These are phyloP conservation scores for Leishmania aethiopica DNA, from an alignment of 208 protist species.

Conservation along the genomic window DNA sequence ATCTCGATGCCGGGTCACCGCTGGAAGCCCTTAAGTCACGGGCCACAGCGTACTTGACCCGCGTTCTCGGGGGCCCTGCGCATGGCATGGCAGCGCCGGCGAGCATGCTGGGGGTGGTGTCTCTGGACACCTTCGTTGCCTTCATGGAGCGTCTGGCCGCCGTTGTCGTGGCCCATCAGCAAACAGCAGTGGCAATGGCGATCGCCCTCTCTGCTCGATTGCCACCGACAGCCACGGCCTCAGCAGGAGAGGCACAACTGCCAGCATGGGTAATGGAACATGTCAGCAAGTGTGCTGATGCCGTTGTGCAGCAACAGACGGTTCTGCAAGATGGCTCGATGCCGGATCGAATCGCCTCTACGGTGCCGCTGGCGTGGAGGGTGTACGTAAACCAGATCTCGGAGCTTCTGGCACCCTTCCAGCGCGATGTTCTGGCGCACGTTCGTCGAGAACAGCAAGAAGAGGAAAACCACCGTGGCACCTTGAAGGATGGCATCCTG, in stretches of 20 bases:
- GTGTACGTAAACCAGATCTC: background rate
- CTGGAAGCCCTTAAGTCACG: slow-evolving; percentile 14
- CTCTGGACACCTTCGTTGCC: slow-evolving; percentile 16
- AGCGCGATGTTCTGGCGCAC: background rate
- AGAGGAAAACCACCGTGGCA: background rate
- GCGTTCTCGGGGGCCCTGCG: background rate
- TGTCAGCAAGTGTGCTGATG: slow-evolving; percentile 1
- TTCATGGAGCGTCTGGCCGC: slow-evolving; percentile 20
- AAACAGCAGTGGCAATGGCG: slow-evolving; percentile 18
- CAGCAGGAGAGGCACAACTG: background rate
- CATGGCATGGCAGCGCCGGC: background rate
- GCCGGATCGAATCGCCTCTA: background rate
- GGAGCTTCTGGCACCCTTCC: slow-evolving; percentile 13
- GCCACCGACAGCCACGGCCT: background rate
- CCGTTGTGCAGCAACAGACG: background rate
- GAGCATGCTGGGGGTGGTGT: slow-evolving; percentile 4
- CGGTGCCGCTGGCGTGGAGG: slow-evolving; percentile 8
- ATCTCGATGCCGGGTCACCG: background rate
- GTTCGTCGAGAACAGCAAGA: background rate
- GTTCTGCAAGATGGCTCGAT: background rate
- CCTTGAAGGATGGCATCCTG: background rate
- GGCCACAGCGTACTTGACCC: slow-evolving; percentile 2
- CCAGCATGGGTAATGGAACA: slow-evolving; percentile 9
- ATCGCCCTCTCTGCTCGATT: slow-evolving; percentile 15
- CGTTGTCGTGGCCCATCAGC: slow-evolving; percentile 5